A percentile compares a stretch with the other conserved stretches of the same genome.
Conservation (phyloP, 1,284 basidiomycete genomes). For the Leccinum solheimii region DNA sequence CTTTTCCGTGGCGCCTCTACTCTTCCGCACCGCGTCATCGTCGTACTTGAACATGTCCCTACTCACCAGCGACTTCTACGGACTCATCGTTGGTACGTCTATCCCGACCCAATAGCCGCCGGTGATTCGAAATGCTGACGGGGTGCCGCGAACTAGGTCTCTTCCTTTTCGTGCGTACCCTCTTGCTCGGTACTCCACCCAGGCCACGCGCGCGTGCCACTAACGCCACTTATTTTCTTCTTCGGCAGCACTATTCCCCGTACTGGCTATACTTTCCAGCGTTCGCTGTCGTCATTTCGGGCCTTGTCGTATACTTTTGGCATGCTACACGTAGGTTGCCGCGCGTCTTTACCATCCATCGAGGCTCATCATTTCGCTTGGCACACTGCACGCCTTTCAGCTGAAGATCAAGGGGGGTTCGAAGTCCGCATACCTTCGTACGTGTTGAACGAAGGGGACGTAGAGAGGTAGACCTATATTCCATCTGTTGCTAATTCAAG, state of each 20-base stretch:
- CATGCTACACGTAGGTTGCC: constrained; percentile 63
- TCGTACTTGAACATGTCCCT: constrained; percentile 82
- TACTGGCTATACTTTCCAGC: constrained; percentile 85
- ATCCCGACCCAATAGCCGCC: background rate
- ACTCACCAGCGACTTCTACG: constrained; percentile 85
- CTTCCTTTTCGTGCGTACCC: constrained; percentile 58
- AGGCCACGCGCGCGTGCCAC: background rate
- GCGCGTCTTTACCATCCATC: background rate
- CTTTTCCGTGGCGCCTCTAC: constrained; percentile 79
- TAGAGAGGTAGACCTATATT: constrained; percentile 15
- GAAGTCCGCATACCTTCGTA: constrained; percentile 29
- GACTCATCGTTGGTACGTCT: constrained; percentile 71
- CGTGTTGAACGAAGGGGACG: constrained; percentile 1
- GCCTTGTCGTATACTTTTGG: constrained; percentile 82
- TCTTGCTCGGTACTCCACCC: background rate
- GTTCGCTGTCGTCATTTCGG: constrained; percentile 64
- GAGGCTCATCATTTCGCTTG: constrained; percentile 2
- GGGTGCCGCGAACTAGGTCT: constrained; percentile 44
- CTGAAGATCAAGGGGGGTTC: constrained; percentile 32
- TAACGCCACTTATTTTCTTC: background rate
- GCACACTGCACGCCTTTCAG: constrained; percentile 3
- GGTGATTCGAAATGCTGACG: background rate
- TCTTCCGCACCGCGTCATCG: constrained; percentile 81
- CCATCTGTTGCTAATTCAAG: background rate
- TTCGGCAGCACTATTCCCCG: constrained; percentile 65